Percentiles rank a stretch among this genome's conserved stretches.
Conservation (phyloP, 306 rosid genomes). For the Albizia julibrissin region DNA sequence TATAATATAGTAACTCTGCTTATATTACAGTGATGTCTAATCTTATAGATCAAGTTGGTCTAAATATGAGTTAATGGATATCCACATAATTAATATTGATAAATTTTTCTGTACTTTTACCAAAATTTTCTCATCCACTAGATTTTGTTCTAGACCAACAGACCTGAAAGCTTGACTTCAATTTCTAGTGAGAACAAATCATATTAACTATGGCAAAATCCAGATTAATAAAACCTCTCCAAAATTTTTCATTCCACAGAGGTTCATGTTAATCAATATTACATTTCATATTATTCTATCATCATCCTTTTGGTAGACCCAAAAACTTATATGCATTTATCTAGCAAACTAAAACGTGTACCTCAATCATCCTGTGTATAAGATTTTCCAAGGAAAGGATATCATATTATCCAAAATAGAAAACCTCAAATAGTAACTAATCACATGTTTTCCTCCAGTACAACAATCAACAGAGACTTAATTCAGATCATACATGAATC, state of each 20-base stretch:
- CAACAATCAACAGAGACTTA: no score
- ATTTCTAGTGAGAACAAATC: not conserved
- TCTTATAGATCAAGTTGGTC: no score
- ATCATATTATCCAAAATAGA: not conserved
- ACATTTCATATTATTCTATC: not conserved
- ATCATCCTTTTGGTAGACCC: not conserved
- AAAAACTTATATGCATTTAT: not conserved
- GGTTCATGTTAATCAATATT: not conserved
- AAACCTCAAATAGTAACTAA: not conserved
- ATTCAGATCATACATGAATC: not conserved
- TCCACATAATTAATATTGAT: no score
- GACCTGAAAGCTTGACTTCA: not conserved
- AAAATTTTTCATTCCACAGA: not conserved
- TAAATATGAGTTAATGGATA: no score
- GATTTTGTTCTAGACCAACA: not conserved
- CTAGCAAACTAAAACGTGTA: not conserved
- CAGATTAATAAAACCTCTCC: not conserved
- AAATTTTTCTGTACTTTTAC: no score
- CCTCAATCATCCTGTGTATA: not conserved
- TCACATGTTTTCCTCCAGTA: no score
- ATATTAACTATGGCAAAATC: not conserved
- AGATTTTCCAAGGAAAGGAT: not conserved
- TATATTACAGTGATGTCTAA: no score
- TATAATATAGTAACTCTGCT: no score
- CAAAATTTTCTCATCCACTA: not conserved